Conservation (phyloP, 257 asterid species). For the Perilla frutescens region DNA sequence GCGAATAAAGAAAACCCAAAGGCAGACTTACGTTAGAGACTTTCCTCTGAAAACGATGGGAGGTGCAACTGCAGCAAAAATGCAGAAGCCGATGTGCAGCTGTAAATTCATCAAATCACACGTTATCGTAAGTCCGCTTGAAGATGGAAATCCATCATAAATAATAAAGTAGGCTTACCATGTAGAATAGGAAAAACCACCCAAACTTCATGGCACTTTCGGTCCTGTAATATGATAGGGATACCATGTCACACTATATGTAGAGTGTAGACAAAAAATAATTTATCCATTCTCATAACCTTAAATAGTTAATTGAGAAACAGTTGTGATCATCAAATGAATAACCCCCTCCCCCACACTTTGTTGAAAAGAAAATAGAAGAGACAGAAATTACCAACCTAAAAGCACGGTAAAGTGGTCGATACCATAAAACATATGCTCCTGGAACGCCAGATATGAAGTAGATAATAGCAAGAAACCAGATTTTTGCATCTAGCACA, state of each 20-base stretch:
- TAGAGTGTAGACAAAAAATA: background rate
- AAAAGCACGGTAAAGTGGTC: constrained; percentile 93
- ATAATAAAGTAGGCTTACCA: constrained; percentile 50
- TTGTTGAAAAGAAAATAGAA: constrained; percentile 14
- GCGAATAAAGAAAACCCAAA: background rate
- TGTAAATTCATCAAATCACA: constrained; percentile 45
- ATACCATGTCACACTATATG: constrained; percentile 29
- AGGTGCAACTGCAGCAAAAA: constrained; percentile 98
- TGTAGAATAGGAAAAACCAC: constrained; percentile 93
- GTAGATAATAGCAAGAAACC: constrained; percentile 96
- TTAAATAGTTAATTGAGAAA: background rate
- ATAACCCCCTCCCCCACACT: background rate
- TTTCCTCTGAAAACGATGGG: constrained; percentile 94
- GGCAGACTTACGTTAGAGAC: constrained; percentile 79
- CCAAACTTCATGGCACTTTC: constrained; percentile 90
- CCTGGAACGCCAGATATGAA: constrained; percentile 96
- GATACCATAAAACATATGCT: constrained; percentile 92
- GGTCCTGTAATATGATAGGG: constrained; percentile 57
- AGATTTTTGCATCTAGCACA: constrained; percentile 53
- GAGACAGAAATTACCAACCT: constrained; percentile 50
- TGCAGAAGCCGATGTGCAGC: constrained; percentile 90
- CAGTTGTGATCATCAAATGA: background rate
- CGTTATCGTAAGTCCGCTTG: constrained; percentile 6
- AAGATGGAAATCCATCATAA: constrained; percentile 4
- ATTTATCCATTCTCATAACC: constrained; percentile 20